phyloP scores from a whole-genome alignment of 2,329 filamentous ascomycete genomes.

The Tolypocladium pustulatum region DNA sequence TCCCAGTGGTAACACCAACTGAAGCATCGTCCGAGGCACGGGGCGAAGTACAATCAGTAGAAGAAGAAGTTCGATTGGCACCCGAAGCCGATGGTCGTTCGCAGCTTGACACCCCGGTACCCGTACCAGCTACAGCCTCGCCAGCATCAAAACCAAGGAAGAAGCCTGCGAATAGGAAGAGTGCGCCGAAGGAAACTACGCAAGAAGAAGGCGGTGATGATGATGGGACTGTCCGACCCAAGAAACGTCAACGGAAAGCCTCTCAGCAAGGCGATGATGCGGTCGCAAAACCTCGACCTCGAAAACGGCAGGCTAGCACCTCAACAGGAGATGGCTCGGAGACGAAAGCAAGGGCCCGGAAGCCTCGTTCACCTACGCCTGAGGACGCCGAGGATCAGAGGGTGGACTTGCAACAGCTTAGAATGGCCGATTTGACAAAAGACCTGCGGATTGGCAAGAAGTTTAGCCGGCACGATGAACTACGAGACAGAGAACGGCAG shows the following conservation, averaged over 20 bases:
- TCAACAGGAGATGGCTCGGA: constrained; percentile 11
- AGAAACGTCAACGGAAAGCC: constrained; percentile 22
- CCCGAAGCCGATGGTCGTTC: background rate
- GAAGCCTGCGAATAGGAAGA: background rate
- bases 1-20: background rate
- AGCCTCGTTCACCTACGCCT: constrained; percentile 43
- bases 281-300: constrained; percentile 9
- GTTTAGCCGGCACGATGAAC: constrained; percentile 63
- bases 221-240: constrained; percentile 13
- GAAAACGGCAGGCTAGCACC: constrained; percentile 16
- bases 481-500: constrained; percentile 54
- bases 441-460: constrained; percentile 64
- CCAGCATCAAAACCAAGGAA: constrained; percentile 3
- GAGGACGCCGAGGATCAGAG: constrained; percentile 51
- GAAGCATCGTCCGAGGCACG: background rate
- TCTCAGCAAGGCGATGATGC: constrained; percentile 10
- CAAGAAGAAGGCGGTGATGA: constrained; percentile 4
- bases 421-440: constrained; percentile 62
- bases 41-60: background rate
- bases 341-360: constrained; percentile 15
- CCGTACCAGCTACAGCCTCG: background rate
- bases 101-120: background rate
- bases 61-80: too few relatives aligned
- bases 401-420: constrained; percentile 56
- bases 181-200: background rate